Conservation (phyloP, 2,329 filamentous ascomycete species). For the Ophiostoma triangulosporum region DNA sequence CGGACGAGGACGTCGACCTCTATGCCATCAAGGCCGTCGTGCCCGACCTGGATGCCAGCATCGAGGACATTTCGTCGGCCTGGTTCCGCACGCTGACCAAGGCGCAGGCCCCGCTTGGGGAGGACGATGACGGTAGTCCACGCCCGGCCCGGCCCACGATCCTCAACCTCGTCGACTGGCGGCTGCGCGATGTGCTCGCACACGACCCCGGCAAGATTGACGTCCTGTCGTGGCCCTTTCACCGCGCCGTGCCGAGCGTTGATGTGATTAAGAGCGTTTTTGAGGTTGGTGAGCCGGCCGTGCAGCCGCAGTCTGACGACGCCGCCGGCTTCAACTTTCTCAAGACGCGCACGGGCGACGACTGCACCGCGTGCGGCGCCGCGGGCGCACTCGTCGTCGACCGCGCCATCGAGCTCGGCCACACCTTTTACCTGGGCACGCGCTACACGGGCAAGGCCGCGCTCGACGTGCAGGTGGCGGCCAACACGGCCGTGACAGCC, state of each 20-base stretch:
- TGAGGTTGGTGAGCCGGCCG: background rate
- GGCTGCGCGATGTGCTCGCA: constrained; percentile 14
- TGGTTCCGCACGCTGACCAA: constrained; percentile 29
- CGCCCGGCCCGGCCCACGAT: constrained; percentile 13
- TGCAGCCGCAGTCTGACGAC: background rate
- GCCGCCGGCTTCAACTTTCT: constrained; percentile 45
- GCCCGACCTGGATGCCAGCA: constrained; percentile 53
- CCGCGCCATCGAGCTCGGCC: constrained; percentile 76
- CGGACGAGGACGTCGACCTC: constrained; percentile 29
- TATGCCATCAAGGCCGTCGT: constrained; percentile 52
- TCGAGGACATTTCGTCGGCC: constrained; percentile 43
- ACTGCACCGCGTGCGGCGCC: constrained; percentile 54
- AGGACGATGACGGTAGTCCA: too few relatives aligned
- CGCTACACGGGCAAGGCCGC: constrained; percentile 58
- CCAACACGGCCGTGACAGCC: constrained; percentile 16
- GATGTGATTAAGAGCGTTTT: background rate
- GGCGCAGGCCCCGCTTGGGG: background rate
- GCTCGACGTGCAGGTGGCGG: constrained; percentile 40
- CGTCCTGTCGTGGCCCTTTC: constrained; percentile 5
- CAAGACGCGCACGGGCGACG: constrained; percentile 51
- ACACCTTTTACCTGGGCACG: constrained; percentile 88
- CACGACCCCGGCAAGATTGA: background rate
- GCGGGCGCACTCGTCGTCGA: constrained; percentile 48
- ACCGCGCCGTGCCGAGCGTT: background rate
- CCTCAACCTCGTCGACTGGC: constrained; percentile 26